These are phyloP conservation scores for Brassica balearica DNA, from an alignment of 441 rosid species.

Conservation along the genomic window DNA sequence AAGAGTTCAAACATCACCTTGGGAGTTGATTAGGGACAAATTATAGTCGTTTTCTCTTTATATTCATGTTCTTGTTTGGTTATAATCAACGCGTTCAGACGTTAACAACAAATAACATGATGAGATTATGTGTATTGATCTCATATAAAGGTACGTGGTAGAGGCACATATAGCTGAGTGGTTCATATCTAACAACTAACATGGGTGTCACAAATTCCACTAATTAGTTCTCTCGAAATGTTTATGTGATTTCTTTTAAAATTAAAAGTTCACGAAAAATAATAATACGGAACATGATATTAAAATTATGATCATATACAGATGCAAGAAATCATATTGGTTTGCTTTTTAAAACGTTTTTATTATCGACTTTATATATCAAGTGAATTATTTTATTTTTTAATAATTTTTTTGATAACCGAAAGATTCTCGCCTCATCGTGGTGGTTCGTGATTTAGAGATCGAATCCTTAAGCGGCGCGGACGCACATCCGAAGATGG, in stretches of 20 bases:
- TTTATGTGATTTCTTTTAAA: neutral
- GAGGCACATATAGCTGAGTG: neutral
- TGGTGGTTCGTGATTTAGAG: neutral
- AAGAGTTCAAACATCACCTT: slow-evolving; percentile 31
- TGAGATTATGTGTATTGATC: neutral
- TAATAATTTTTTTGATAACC: neutral
- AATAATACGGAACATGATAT: neutral
- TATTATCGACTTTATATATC: neutral
- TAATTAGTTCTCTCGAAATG: neutral
- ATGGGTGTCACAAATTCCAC: slow-evolving; percentile 5
- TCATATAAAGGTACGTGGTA: neutral
- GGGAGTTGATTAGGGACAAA: slow-evolving; percentile 40
- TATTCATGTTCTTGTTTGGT: slow-evolving; percentile 20
- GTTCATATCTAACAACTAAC: slow-evolving; percentile 6
- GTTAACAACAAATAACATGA: slow-evolving; percentile 23
- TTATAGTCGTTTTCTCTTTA: slow-evolving; percentile 28
- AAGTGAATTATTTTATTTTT: neutral
- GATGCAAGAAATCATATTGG: neutral
- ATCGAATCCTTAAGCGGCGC: neutral
- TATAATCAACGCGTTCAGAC: slow-evolving; percentile 34
- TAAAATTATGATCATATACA: slow-evolving; percentile 2
- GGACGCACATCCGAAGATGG: neutral
- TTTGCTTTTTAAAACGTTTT: neutral
- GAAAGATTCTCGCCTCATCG: neutral
- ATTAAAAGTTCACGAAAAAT: neutral